phyloP scores from a whole-genome alignment of 305 asterid genomes.

The Ilex paraguariensis region DNA sequence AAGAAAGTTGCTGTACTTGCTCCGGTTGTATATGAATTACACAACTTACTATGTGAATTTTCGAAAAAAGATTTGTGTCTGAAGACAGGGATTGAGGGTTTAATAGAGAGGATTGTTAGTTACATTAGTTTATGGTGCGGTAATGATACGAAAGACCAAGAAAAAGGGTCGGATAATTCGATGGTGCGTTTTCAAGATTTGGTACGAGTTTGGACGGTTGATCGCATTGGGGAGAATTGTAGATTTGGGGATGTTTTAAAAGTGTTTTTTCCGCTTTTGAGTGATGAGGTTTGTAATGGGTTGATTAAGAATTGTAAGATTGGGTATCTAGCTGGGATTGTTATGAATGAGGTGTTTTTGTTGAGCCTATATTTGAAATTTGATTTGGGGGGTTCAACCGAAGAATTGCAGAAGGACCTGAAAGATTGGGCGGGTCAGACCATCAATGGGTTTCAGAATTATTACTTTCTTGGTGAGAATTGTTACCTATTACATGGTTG shows the following conservation, averaged over 20 bases:
- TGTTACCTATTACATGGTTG: constrained; percentile 8
- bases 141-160: constrained; percentile 29
- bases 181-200: constrained; percentile 60
- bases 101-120: constrained; percentile 44
- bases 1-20: constrained; percentile 73
- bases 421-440: constrained; percentile 39
- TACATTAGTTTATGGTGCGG: constrained; percentile 44
- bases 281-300: constrained; percentile 32
- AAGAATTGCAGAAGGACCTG: constrained; percentile 36
- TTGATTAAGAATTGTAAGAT: constrained; percentile 30
- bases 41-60: constrained; percentile 34
- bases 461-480: constrained; percentile 34
- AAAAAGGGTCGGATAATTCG: constrained; percentile 27
- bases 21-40: constrained; percentile 57
- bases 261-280: constrained; percentile 54
- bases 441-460: constrained; percentile 50
- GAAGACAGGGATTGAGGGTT: constrained; percentile 36
- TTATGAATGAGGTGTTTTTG: constrained; percentile 58
- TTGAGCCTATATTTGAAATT: constrained; percentile 50
- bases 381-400: constrained; percentile 24
- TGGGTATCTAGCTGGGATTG: constrained; percentile 48
- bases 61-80: constrained; percentile 21
- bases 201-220: constrained; percentile 66
- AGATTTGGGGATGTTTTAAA: constrained; percentile 35
- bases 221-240: constrained; percentile 45